Conservation (phyloP, 1,284 basidiomycete genomes). For the Tylopilus orsonianus region DNA sequence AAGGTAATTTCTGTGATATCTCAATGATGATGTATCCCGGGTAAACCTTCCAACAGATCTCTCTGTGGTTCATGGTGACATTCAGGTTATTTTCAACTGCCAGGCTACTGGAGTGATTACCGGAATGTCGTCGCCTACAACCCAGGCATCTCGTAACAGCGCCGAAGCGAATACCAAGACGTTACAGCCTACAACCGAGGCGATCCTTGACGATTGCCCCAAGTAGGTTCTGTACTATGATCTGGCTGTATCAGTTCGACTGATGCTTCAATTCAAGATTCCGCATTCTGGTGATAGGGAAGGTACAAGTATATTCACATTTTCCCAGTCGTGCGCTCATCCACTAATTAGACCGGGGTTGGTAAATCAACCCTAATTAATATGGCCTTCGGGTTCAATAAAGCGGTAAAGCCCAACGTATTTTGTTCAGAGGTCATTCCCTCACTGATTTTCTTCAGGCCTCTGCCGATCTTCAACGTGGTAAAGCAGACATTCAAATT, state of each 20-base stretch:
- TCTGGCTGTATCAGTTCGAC: not conserved
- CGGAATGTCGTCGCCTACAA: not conserved
- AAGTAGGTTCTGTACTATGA: not conserved
- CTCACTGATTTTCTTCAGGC: not conserved
- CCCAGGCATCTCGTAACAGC: too few species aligned
- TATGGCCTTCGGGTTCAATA: not conserved
- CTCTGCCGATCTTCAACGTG: not conserved
- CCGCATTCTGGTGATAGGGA: slow-evolving; percentile 10
- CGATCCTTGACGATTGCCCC: slow-evolving; percentile 1
- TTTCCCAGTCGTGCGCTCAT: not conserved
- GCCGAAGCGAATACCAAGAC: too few species aligned
- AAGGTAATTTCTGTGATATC: not conserved
- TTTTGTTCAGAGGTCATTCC: not conserved
- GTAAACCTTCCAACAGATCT: not conserved
- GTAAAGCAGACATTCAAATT: not conserved
- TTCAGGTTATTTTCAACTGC: not conserved
- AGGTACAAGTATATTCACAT: not conserved
- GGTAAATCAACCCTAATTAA: slow-evolving; percentile 8
- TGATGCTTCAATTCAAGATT: not conserved
- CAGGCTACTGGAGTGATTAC: too few species aligned
- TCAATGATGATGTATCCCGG: not conserved
- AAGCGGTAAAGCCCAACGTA: not conserved
- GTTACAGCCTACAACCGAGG: not conserved
- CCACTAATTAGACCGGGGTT: not conserved
- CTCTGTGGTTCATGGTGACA: not conserved